phyloP scores from a whole-genome alignment of 352 stramenopile species.

The Globisporangium nodosum region DNA sequence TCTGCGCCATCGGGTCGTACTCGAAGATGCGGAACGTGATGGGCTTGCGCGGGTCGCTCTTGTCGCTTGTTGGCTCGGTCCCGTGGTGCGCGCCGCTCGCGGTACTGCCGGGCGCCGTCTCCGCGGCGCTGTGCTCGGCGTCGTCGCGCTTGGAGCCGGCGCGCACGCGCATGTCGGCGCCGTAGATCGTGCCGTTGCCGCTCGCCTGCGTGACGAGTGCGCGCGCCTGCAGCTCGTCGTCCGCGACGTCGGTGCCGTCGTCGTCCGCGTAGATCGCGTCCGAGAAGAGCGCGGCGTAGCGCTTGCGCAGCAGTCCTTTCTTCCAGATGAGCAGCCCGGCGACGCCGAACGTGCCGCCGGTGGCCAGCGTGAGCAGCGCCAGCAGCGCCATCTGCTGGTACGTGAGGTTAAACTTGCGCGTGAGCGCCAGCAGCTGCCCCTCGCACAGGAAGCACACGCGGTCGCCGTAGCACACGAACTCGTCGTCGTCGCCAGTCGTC shows the following conservation, averaged over 20 bases:
- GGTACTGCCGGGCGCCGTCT: constrained; percentile 2
- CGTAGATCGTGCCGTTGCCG: constrained; percentile 13
- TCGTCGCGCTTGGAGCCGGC: constrained; percentile 10
- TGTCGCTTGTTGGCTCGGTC: neutral
- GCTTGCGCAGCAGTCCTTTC: constrained; percentile 64
- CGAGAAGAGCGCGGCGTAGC: constrained; percentile 63
- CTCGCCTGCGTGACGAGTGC: constrained; percentile 7
- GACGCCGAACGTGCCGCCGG: constrained; percentile 53
- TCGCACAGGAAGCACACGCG: constrained; percentile 69
- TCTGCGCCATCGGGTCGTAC: constrained; percentile 44
- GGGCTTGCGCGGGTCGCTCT: constrained; percentile 20
- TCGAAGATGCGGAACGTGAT: constrained; percentile 71
- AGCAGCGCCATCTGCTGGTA: constrained; percentile 70
- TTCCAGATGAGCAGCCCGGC: constrained; percentile 67
- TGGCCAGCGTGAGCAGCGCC: constrained; percentile 40
- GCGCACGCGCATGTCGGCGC: constrained; percentile 3
- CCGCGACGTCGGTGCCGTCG: constrained; percentile 12
- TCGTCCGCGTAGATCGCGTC: constrained; percentile 51
- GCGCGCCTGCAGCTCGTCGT: constrained; percentile 9
- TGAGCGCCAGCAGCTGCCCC: constrained; percentile 60
- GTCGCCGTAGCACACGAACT: constrained; percentile 76
- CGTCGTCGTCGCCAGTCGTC: constrained; percentile 14
- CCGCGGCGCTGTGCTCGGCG: constrained; percentile 6
- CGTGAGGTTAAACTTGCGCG: constrained; percentile 70
- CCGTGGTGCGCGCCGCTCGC: neutral